Evolutionary conservation across 2,329 filamentous ascomycete species (phyloP).

Genomic region (Chrysoporthe puriensis): DNA sequence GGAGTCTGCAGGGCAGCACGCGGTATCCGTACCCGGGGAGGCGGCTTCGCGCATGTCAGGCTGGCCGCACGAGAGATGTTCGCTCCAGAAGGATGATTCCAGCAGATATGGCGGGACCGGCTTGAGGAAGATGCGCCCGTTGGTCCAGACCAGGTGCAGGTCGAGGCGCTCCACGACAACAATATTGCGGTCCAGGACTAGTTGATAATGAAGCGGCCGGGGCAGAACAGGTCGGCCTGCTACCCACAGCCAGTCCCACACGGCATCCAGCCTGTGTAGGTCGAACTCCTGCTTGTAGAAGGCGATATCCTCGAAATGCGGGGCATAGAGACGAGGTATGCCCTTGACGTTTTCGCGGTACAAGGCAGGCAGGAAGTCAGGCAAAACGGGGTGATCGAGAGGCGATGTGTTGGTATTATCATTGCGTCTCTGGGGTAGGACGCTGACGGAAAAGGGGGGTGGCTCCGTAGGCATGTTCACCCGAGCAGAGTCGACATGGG

Average conservation of each 20-base stretch:
- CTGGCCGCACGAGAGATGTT: conserved; percentile 25
- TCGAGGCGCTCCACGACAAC: conserved; percentile 44
- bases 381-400: background rate
- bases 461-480: no score
- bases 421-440: no score
- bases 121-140: conserved; percentile 40
- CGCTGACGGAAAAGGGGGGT: no score
- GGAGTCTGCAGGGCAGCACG: background rate
- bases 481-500: no score
- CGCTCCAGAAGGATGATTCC: conserved; percentile 36
- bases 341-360: no score
- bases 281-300: background rate
- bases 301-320: no score
- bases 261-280: background rate
- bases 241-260: background rate
- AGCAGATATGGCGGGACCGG: conserved; percentile 42
- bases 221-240: background rate
- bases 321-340: no score
- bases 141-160: conserved; percentile 47
- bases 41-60: background rate
- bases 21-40: background rate
- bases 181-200: conserved; percentile 42
- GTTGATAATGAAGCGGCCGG: conserved; percentile 38
- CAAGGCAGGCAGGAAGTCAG: background rate
- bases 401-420: no score